Conservation (phyloP, 768 basidiomycete genomes). For the Russula griseocarnosa region DNA sequence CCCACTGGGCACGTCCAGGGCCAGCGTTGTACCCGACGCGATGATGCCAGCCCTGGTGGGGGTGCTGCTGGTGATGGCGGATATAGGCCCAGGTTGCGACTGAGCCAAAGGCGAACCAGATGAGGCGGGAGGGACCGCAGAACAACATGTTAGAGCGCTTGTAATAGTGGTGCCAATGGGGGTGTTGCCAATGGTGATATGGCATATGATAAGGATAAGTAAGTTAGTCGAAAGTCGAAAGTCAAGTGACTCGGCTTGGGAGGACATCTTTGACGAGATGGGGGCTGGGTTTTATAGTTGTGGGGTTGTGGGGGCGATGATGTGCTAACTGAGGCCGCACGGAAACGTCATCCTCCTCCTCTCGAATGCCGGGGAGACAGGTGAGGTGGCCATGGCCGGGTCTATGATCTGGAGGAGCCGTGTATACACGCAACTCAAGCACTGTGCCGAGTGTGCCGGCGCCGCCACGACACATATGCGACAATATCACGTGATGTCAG, state of each 20-base stretch:
- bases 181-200: neutral
- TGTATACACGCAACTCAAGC: constrained; percentile 8
- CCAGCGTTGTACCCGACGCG: constrained; percentile 32
- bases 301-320: no score
- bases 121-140: constrained; percentile 49
- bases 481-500: neutral
- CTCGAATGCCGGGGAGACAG: neutral
- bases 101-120: constrained; percentile 70
- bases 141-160: neutral
- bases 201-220: no score
- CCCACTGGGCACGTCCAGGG: constrained; percentile 31
- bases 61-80: constrained; percentile 36
- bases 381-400: neutral
- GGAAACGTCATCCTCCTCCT: constrained; percentile 1
- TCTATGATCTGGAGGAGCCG: constrained; percentile 1
- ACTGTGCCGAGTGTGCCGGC: no score
- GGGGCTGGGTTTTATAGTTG: constrained; percentile 12
- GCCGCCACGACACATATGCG: constrained; percentile 3
- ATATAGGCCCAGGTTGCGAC: constrained; percentile 38
- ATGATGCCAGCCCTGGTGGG: constrained; percentile 34
- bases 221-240: no score
- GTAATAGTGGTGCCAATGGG: neutral
- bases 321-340: constrained; percentile 4
- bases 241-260: no score
- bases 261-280: neutral